A percentile compares a stretch with the other conserved stretches of the same genome.
phyloP scores from a whole-genome alignment of 805 yeast genomes.

The Yamadazyma sp. region DNA sequence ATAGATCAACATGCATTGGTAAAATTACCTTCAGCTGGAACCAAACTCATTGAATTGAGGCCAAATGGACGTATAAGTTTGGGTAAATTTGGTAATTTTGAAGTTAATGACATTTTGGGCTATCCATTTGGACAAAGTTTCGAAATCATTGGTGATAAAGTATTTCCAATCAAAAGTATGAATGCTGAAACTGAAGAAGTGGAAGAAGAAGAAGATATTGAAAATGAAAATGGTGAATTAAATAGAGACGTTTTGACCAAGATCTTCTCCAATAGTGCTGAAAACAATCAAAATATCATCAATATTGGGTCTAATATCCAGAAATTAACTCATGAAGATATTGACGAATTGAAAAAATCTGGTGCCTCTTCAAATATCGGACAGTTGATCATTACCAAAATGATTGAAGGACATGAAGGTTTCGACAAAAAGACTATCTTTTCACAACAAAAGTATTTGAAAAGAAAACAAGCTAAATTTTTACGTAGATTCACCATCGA shows the following conservation, averaged over 20 bases:
- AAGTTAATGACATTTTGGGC: constrained; percentile 72
- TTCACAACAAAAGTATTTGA: constrained; percentile 89
- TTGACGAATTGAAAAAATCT: constrained; percentile 73
- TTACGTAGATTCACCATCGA: constrained; percentile 82
- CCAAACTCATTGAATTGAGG: constrained; percentile 67
- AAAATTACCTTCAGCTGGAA: constrained; percentile 76
- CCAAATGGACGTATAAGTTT: constrained; percentile 61
- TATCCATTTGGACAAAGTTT: constrained; percentile 85
- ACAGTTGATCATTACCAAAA: constrained; percentile 73
- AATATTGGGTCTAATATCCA: constrained; percentile 73
- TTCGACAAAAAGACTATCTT: constrained; percentile 85
- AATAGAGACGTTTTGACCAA: constrained; percentile 36
- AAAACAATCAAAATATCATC: constrained; percentile 61
- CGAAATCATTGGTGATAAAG: constrained; percentile 64
- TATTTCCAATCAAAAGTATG: constrained; percentile 47
- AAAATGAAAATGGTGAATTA: constrained; percentile 35
- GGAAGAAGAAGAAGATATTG: constrained; percentile 26
- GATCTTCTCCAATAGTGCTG: constrained; percentile 46
- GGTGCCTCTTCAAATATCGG: constrained; percentile 64
- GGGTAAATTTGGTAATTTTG: constrained; percentile 91
- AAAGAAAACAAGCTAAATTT: constrained; percentile 89
- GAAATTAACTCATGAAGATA: constrained; percentile 71
- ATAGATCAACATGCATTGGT: constrained; percentile 59
- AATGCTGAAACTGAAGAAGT: constrained; percentile 32
- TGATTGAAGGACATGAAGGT: constrained; percentile 79